Conservation (phyloP, 805 yeast genomes). For the Candida rishiriensis region DNA sequence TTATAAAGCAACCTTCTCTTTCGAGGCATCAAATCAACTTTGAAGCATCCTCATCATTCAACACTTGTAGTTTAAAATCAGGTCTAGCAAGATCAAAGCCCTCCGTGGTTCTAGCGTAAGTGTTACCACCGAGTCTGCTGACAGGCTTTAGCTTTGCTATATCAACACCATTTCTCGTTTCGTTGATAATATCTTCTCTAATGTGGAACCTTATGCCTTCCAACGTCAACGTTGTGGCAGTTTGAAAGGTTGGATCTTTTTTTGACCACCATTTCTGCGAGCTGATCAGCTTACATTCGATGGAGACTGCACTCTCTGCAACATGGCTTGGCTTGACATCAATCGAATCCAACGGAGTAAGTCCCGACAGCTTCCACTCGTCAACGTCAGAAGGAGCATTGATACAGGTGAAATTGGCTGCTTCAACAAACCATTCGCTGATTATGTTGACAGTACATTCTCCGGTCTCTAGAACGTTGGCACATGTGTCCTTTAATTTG, state of each 20-base stretch:
- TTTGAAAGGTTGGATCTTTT: constrained; percentile 26
- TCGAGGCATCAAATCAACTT: too few species aligned
- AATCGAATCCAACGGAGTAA: constrained; percentile 41
- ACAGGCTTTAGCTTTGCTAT: constrained; percentile 47
- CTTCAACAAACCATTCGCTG: constrained; percentile 62
- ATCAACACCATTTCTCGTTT: constrained; percentile 37
- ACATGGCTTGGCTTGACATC: constrained; percentile 53
- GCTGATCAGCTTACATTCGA: constrained; percentile 49
- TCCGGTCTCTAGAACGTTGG: constrained; percentile 43
- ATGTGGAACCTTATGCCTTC: constrained; percentile 58
- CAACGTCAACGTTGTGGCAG: constrained; percentile 40
- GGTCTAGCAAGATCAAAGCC: constrained; percentile 48
- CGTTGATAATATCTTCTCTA: constrained; percentile 49
- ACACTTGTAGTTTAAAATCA: constrained; percentile 19
- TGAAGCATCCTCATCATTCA: neutral
- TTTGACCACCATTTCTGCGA: constrained; percentile 42
- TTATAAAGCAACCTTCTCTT: too few species aligned
- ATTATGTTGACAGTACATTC: constrained; percentile 55
- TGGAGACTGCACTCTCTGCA: constrained; percentile 55
- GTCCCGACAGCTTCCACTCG: constrained; percentile 54
- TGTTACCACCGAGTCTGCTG: constrained; percentile 48
- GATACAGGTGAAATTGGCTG: constrained; percentile 48
- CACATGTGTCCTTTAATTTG: constrained; percentile 44
- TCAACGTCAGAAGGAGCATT: constrained; percentile 45
- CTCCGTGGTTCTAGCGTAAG: constrained; percentile 40